phyloP scores from a whole-genome alignment of 1,139 yeast species.

The Citeromyces hawaiiensis region DNA sequence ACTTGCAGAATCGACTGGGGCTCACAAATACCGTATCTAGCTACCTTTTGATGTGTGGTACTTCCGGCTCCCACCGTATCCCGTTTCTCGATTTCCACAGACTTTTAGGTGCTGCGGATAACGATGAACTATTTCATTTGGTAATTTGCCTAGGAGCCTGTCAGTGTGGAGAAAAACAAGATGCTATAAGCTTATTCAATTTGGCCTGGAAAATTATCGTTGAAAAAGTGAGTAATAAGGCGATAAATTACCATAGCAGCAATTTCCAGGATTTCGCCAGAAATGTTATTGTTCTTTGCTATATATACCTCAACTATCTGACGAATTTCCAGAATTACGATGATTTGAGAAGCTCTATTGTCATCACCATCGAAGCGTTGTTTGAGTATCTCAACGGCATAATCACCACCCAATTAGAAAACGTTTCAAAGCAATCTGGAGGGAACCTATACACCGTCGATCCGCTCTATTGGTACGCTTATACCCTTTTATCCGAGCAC shows the following conservation, averaged over 20 bases:
- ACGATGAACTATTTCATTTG: conserved; percentile 12
- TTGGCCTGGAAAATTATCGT: conserved; percentile 32
- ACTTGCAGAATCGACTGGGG: conserved; percentile 5
- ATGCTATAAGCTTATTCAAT: conserved; percentile 22
- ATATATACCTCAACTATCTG: conserved; percentile 14
- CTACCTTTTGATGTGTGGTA: conserved; percentile 7
- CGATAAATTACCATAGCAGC: conserved; percentile 26
- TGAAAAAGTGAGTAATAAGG: conserved; percentile 17
- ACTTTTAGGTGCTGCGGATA: conserved; percentile 6
- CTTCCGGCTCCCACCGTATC: not conserved
- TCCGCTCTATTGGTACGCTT: conserved; percentile 29
- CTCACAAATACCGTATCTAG: conserved; percentile 6
- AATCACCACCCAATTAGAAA: conserved; percentile 17
- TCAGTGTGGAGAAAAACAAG: conserved; percentile 11
- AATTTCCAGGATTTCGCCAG: conserved; percentile 24
- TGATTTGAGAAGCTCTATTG: conserved; percentile 17
- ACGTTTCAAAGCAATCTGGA: not conserved
- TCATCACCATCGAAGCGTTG: conserved; percentile 22
- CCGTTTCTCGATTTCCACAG: conserved; percentile 3
- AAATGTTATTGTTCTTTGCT: conserved; percentile 13
- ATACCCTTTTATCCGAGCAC: conserved; percentile 25
- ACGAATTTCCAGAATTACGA: conserved; percentile 23
- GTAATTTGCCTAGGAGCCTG: conserved; percentile 15
- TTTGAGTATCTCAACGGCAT: conserved; percentile 34
- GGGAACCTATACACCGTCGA: conserved; percentile 6